These are phyloP conservation scores for Inonotus obliquus DNA, from an alignment of 1,284 basidiomycete species.

Conservation along the genomic window DNA sequence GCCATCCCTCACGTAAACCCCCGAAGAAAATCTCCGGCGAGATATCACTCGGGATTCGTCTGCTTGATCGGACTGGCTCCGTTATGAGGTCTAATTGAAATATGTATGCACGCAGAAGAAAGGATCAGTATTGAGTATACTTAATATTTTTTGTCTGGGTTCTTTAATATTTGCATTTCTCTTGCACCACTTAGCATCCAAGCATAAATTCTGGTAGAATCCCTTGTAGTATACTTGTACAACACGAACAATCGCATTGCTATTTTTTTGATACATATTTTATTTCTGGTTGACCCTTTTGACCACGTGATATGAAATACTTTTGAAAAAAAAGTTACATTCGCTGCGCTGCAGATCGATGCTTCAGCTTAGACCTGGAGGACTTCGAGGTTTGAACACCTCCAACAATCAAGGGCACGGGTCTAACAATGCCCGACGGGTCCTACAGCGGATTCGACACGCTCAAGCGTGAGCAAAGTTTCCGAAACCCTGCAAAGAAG, in stretches of 20 bases:
- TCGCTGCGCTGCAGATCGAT: not conserved
- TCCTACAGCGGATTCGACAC: conserved; percentile 62
- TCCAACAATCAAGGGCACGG: not conserved
- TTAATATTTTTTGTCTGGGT: not conserved
- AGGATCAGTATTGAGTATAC: not conserved
- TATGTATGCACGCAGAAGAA: too few relatives aligned
- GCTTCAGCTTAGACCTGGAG: not conserved
- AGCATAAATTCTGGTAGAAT: not conserved
- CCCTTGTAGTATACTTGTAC: conserved; percentile 1
- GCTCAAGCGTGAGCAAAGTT: conserved; percentile 76
- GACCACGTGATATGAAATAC: not conserved
- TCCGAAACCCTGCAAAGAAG: conserved; percentile 72
- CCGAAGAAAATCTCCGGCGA: not conserved
- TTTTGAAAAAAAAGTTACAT: not conserved
- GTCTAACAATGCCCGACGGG: conserved; percentile 14
- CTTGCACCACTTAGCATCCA: not conserved
- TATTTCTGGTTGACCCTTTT: not conserved
- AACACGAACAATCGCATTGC: not conserved
- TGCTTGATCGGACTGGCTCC: not conserved
- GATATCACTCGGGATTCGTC: not conserved
- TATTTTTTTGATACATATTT: not conserved
- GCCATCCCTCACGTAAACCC: conserved; percentile 1
- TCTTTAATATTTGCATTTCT: not conserved
- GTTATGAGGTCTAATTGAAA: not conserved
- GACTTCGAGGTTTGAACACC: too few relatives aligned